Conservation (phyloP, 1,139 yeast species). For the Zygotorulaspora mrakii region DNA sequence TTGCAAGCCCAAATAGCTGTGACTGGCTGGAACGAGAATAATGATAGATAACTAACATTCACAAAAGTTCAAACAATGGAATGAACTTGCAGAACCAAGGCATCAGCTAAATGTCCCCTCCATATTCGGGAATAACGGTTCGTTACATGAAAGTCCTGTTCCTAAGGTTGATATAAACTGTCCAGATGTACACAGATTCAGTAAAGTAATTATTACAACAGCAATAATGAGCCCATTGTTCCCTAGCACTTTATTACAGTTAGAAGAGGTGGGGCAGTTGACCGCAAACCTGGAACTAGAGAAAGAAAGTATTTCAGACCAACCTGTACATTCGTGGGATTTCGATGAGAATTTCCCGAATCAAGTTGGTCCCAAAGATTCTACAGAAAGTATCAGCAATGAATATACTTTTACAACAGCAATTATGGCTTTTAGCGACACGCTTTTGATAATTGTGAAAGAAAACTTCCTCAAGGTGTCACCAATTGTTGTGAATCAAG, state of each 20-base stretch:
- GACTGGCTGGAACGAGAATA: too few relatives aligned
- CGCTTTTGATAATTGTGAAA: constrained; percentile 24
- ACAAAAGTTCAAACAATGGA: constrained; percentile 37
- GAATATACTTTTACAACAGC: constrained; percentile 21
- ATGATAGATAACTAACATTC: constrained; percentile 14
- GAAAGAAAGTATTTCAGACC: not conserved
- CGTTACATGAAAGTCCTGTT: constrained; percentile 25
- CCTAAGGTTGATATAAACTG: constrained; percentile 25
- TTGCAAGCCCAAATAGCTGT: too few relatives aligned
- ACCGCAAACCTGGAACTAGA: constrained; percentile 12
- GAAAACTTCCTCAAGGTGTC: constrained; percentile 32
- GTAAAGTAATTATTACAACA: constrained; percentile 24
- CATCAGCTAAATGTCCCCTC: constrained; percentile 33
- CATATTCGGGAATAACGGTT: constrained; percentile 23
- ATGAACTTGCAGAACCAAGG: constrained; percentile 34
- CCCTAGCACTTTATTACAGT: constrained; percentile 17
- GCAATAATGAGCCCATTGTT: constrained; percentile 31
- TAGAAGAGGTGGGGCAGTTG: constrained; percentile 21
- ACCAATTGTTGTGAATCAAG: constrained; percentile 26
- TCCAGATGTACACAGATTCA: constrained; percentile 15
- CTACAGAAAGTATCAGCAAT: constrained; percentile 3
- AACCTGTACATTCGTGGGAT: constrained; percentile 24
- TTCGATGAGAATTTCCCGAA: constrained; percentile 31
- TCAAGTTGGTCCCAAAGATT: constrained; percentile 23
- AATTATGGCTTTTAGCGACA: constrained; percentile 20